Conservation (phyloP, 345 rosid species). For the Sonneratia alba region DNA sequence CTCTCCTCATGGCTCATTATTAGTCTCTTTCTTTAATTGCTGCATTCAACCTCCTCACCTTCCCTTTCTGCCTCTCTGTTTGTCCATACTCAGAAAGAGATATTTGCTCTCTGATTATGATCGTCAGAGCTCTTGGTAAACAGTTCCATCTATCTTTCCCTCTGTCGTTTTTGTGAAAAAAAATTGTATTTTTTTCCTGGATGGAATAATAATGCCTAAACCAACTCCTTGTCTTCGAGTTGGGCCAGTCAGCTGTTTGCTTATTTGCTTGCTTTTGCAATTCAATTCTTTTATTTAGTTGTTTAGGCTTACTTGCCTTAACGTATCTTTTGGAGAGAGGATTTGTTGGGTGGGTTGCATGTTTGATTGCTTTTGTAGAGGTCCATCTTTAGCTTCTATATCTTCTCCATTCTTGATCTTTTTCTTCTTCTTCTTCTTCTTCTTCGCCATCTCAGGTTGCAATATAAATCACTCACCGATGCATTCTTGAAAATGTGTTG, state of each 20-base stretch:
- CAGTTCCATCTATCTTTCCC: background rate
- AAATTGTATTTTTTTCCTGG: background rate
- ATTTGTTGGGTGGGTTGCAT: slow-evolving; percentile 11
- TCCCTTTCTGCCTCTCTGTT: background rate
- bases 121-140: slow-evolving; percentile 6
- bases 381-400: background rate
- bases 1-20: slow-evolving; percentile 23
- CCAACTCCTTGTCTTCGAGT: slow-evolving; percentile 11
- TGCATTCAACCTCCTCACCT: slow-evolving; percentile 24
- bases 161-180: background rate
- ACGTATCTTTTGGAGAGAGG: slow-evolving; percentile 1
- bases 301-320: background rate
- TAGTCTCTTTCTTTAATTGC: slow-evolving; percentile 21
- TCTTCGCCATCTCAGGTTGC: too few relatives aligned
- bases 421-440: too few relatives aligned
- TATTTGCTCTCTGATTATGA: slow-evolving; percentile 13
- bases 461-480: background rate
- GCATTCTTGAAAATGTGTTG: slow-evolving; percentile 7
- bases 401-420: too few relatives aligned
- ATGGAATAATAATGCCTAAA: slow-evolving; percentile 2
- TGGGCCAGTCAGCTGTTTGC: slow-evolving; percentile 11
- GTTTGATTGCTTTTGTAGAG: slow-evolving; percentile 12
- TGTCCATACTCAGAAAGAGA: slow-evolving; percentile 14
- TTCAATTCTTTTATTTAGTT: background rate
- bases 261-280: slow-evolving; percentile 1